These are phyloP conservation scores for Scedosporium boydii DNA, from an alignment of 2,329 filamentous ascomycete species.

Conservation along the genomic window DNA sequence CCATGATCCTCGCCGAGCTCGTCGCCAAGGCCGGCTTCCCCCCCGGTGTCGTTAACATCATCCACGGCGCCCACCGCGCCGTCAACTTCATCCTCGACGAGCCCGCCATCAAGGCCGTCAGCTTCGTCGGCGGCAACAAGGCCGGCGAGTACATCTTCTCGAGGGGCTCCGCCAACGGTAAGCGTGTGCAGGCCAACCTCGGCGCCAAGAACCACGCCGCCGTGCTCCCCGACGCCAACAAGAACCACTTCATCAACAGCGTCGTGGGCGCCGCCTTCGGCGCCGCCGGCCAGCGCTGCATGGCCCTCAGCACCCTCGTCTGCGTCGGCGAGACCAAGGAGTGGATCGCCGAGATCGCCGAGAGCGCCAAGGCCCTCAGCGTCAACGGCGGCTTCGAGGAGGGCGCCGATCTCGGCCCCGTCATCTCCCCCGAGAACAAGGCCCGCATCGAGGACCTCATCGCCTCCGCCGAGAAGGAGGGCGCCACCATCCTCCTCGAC, in stretches of 20 bases:
- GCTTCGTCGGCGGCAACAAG: constrained; percentile 81
- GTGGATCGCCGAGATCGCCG: constrained; percentile 70
- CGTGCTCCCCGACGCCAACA: constrained; percentile 78
- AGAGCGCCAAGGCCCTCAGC: constrained; percentile 61
- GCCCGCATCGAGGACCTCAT: constrained; percentile 70
- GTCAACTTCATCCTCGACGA: constrained; percentile 84
- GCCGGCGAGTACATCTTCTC: constrained; percentile 80
- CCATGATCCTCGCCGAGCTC: constrained; percentile 78
- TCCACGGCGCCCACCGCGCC: constrained; percentile 71
- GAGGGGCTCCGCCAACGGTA: constrained; percentile 72
- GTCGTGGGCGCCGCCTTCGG: constrained; percentile 79
- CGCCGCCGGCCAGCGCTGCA: constrained; percentile 76
- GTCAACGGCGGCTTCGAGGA: constrained; percentile 76
- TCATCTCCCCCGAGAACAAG: constrained; percentile 73
- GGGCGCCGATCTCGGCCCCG: constrained; percentile 70
- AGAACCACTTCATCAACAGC: constrained; percentile 80
- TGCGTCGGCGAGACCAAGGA: constrained; percentile 78
- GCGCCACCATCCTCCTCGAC: constrained; percentile 74
- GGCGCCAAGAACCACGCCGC: constrained; percentile 85
- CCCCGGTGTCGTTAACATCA: constrained; percentile 70
- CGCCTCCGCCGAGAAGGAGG: constrained; percentile 67
- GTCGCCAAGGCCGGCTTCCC: constrained; percentile 74
- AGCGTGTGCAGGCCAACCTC: constrained; percentile 80
- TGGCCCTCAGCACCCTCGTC: constrained; percentile 76
- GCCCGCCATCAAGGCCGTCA: constrained; percentile 76